A percentile compares a stretch with the other conserved stretches of the same genome.
These are phyloP conservation scores for Danielozyma ontarioensis DNA, from an alignment of 805 yeast genomes.

Conservation along the genomic window DNA sequence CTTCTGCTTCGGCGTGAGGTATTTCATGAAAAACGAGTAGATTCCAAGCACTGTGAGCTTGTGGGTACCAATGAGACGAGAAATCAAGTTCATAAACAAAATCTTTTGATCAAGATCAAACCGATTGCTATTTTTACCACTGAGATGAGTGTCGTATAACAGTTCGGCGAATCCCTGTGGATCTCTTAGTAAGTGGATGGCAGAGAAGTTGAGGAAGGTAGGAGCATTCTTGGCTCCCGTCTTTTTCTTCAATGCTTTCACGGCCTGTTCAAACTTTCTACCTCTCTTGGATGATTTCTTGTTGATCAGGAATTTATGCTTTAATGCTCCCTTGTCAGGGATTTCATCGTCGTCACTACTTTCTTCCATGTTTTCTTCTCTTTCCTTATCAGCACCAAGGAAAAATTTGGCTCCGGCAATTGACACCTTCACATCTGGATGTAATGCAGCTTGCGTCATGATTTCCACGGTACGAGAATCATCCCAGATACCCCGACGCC, in stretches of 20 bases:
- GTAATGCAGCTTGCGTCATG: slow-evolving; percentile 93
- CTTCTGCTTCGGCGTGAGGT: slow-evolving; percentile 87
- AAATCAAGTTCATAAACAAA: slow-evolving; percentile 77
- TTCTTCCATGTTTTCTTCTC: slow-evolving; percentile 79
- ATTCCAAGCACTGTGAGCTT: slow-evolving; percentile 86
- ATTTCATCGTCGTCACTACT: slow-evolving; percentile 66
- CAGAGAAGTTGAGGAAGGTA: slow-evolving; percentile 83
- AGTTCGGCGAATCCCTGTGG: slow-evolving; percentile 97
- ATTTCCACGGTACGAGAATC: slow-evolving; percentile 95
- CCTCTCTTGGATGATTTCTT: slow-evolving; percentile 78
- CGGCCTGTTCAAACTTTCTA: slow-evolving; percentile 72
- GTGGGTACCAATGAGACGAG: slow-evolving; percentile 91
- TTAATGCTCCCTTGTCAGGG: slow-evolving; percentile 65
- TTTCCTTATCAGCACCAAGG: slow-evolving; percentile 90
- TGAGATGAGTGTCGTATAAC: slow-evolving; percentile 66
- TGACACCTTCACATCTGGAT: slow-evolving; percentile 81
- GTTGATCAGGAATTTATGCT: slow-evolving; percentile 77
- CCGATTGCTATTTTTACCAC: slow-evolving; percentile 62
- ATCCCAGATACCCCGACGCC: slow-evolving; percentile 99
- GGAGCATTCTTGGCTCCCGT: slow-evolving; percentile 48
- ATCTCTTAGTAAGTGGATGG: slow-evolving; percentile 88
- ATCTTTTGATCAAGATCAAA: slow-evolving; percentile 86
- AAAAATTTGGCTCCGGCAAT: slow-evolving; percentile 88
- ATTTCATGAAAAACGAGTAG: slow-evolving; percentile 83
- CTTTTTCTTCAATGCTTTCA: slow-evolving; percentile 59